These are phyloP conservation scores for Colletotrichum plurivorum DNA, from an alignment of 2,329 filamentous ascomycete species.

Conservation along the genomic window DNA sequence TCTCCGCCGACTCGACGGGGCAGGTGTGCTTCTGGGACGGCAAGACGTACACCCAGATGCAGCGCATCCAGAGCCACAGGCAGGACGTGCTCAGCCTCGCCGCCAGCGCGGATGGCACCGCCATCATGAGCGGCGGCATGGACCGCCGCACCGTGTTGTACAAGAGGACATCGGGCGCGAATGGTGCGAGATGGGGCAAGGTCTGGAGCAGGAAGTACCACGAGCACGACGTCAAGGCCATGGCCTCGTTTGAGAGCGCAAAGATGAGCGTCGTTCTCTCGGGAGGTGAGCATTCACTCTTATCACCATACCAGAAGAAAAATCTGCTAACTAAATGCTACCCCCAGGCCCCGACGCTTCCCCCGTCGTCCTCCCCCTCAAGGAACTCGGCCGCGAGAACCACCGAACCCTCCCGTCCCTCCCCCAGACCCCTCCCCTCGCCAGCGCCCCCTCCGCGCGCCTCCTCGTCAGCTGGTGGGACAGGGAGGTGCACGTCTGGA, in stretches of 20 bases:
- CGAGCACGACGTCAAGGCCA: constrained; percentile 93
- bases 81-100: constrained; percentile 94
- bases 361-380: constrained; percentile 84
- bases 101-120: constrained; percentile 82
- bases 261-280: constrained; percentile 90
- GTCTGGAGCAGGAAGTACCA: constrained; percentile 90
- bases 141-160: constrained; percentile 90
- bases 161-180: constrained; percentile 72
- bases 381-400: constrained; percentile 82
- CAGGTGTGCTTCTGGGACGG: constrained; percentile 95
- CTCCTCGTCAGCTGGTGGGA: constrained; percentile 95
- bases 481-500: constrained; percentile 88
- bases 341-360: constrained; percentile 83
- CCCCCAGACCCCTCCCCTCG: constrained; percentile 82
- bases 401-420: constrained; percentile 87
- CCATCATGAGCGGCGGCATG: constrained; percentile 91
- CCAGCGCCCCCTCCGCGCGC: constrained; percentile 80
- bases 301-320: neutral
- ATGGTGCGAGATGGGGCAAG: constrained; percentile 81
- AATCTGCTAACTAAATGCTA: constrained; percentile 11
- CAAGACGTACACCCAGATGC: constrained; percentile 89
- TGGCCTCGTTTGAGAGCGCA: constrained; percentile 89
- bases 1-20: constrained; percentile 95
- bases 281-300: constrained; percentile 75
- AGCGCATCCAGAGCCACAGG: constrained; percentile 88